Evolutionary conservation across 495 filamentous ascomycete species (phyloP).

Genomic region (Chaetomium tenue): DNA sequence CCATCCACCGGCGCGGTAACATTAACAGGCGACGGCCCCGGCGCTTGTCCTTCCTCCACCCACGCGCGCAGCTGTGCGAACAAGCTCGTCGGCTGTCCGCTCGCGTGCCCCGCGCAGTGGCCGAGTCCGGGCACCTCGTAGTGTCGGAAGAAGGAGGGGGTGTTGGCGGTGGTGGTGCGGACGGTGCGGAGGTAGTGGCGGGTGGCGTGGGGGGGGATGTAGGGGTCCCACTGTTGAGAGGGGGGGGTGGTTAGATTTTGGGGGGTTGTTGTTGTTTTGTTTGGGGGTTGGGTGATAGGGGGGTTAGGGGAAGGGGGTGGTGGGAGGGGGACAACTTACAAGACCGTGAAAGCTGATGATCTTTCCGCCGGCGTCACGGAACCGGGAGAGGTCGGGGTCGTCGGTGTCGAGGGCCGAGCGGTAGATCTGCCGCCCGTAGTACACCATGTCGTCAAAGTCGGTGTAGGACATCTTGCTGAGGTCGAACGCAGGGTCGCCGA

Average conservation of each 20-base stretch:
- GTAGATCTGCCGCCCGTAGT: slow-evolving; percentile 31
- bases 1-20: no score
- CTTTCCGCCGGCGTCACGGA: slow-evolving; percentile 43
- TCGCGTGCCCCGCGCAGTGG: slow-evolving; percentile 35
- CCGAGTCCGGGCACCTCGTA: slow-evolving; percentile 37
- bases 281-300: no score
- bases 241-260: neutral
- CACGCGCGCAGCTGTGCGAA: slow-evolving; percentile 36
- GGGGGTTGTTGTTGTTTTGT: no score
- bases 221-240: slow-evolving; percentile 23
- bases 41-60: slow-evolving; percentile 29
- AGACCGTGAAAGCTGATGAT: slow-evolving; percentile 49
- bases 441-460: slow-evolving; percentile 33
- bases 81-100: slow-evolving; percentile 27
- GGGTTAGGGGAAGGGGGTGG: neutral
- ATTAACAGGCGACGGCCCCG: no score
- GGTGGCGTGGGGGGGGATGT: slow-evolving; percentile 30
- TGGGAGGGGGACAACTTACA: slow-evolving; percentile 35
- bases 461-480: slow-evolving; percentile 22
- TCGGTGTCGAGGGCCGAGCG: slow-evolving; percentile 7
- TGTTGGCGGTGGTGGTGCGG: slow-evolving; percentile 12
- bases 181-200: slow-evolving; percentile 34
- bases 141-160: slow-evolving; percentile 33
- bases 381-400: slow-evolving; percentile 45
- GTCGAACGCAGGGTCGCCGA: slow-evolving; percentile 26